Evolutionary conservation across 306 rosid species (phyloP).

Genomic region (Abrus precatorius): DNA sequence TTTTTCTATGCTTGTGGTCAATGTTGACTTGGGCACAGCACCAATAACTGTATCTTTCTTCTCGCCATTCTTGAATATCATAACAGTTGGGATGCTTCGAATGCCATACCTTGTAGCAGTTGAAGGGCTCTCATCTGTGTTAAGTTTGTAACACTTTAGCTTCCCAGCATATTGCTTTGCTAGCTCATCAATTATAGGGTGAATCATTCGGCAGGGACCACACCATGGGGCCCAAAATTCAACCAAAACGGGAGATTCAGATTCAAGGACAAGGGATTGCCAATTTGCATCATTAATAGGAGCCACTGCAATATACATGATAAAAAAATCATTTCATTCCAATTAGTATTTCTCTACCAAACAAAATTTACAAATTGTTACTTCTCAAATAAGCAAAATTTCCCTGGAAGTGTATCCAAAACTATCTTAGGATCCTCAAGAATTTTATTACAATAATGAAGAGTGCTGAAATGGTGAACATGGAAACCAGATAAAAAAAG

Average conservation of each 20-base stretch:
- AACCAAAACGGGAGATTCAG: slow-evolving; percentile 73
- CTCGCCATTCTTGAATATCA: slow-evolving; percentile 84
- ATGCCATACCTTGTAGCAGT: slow-evolving; percentile 82
- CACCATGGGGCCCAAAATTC: slow-evolving; percentile 99
- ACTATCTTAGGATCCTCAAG: no score
- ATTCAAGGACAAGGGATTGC: slow-evolving; percentile 75
- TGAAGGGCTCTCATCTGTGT: slow-evolving; percentile 75
- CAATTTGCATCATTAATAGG: slow-evolving; percentile 69
- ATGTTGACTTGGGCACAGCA: slow-evolving; percentile 83
- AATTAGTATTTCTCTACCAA: slow-evolving; percentile 7
- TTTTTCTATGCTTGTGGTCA: slow-evolving; percentile 84
- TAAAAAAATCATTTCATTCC: slow-evolving; percentile 16
- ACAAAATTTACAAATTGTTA: no score
- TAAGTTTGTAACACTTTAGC: slow-evolving; percentile 88
- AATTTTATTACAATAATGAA: no score
- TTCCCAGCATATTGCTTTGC: slow-evolving; percentile 75
- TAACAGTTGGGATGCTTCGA: slow-evolving; percentile 89
- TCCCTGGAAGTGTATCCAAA: no score
- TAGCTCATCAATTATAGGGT: slow-evolving; percentile 80
- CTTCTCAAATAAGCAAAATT: no score
- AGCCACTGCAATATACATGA: slow-evolving; percentile 64
- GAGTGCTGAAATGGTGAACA: no score
- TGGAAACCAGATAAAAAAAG: no score
- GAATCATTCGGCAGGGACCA: slow-evolving; percentile 98
- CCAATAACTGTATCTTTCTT: slow-evolving; percentile 90